Base-by-base conservation (phyloP, 2,329 filamentous ascomycete species). In the Hyphodiscus sp. region DNA sequence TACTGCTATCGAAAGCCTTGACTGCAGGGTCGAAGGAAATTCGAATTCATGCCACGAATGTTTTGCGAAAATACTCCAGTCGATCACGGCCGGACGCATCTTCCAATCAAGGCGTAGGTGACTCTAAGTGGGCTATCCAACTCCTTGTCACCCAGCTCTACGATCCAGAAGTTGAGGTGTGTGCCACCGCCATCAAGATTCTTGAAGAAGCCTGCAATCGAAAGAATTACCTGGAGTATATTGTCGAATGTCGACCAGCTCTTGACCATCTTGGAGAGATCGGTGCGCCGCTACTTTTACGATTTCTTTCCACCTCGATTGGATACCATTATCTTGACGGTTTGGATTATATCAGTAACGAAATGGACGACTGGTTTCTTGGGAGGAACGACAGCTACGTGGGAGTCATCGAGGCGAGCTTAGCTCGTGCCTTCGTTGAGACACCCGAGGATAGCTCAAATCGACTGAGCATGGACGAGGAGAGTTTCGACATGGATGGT, bases 281-380 rank as follows among this genome's bases (percentile, higher is more conserved):
- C 58, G 94, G 94, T 1, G 94, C 95, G 16, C 94, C 95, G 1
- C 76, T 99, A 20, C 79, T 99, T 4, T 76, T 99, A 49, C 86
- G 94, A 42, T 99, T 99, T 70, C 71, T 99, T 51, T 96, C 91
- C 0, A 97, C 92, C 0, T 96, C 91, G 2, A 92, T 96, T 53
- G 94, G 94, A 48, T 99, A 99, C 67, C 91, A 97, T 70, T 99
- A 99, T 70, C 78, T 99, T 6, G 91, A 97, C 67, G 94, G 91
- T 0, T 76, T 99, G 44, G 95, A 99, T 73, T 99, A 99, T 68
- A 99, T 99, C 70, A 96, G 91, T 57, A 94, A 95, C 67, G 95
- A 99, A 69, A 99, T 99, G 94, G 94, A 99, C 63, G 95, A 99
- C 71, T 99, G 94, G 94, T 99, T 97, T 67, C 77, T 99, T 29